Base-by-base conservation (phyloP, 202 grass and related monocot species). In the Tripidium arundinaceum region DNA sequence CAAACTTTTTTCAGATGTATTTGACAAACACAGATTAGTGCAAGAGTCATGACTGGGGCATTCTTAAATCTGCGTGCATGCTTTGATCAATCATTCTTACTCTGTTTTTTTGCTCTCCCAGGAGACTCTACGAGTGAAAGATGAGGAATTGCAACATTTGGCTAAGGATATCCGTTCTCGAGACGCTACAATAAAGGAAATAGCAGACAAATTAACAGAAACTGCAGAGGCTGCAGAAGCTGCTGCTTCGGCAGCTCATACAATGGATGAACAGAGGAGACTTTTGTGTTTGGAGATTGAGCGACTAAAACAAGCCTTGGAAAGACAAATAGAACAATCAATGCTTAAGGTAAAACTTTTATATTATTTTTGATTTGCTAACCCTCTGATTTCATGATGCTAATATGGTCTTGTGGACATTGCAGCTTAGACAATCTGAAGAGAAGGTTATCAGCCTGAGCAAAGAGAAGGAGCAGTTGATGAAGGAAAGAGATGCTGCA, bases 91-190 rank as follows among this genome's bases (percentile, higher is more conserved):
- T 21, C 62, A n/a, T n/a, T n/a, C 33, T 19, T 80, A 43, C 54
- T 37, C 15, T 28, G 29, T n/a, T 75, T 79, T 83, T 28, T 37
- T 34, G 11, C 50, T 16, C 36, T 31, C 61, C 78, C 85, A 99
- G 97, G 97, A 93, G 62, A 99, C 97, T 73, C 71, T 99, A 68
- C 81, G 78, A 90, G 92, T 99, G 65, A 99, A 99, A 93, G 90
- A 99, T 78, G 97, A 99, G 80, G 96, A 96, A 60, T 80, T 99
- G 80, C 87, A 92, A 57, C 86, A 93, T 83, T 82, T 99, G 85
- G 92, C 96, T 70, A 99, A 96, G 83, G 92, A 93, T 62, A 79
- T 99, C 34, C 88, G 83, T 72, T 83, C 90, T 74, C 90, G 97
- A 65, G 92, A 99, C 78, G 77, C 88, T 81, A 91, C 90, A 6